A percentile compares a stretch with the other conserved stretches of the same genome.
Evolutionary conservation across 306 rosid genomes (phyloP).

Genomic region (Canavalia gladiata): DNA sequence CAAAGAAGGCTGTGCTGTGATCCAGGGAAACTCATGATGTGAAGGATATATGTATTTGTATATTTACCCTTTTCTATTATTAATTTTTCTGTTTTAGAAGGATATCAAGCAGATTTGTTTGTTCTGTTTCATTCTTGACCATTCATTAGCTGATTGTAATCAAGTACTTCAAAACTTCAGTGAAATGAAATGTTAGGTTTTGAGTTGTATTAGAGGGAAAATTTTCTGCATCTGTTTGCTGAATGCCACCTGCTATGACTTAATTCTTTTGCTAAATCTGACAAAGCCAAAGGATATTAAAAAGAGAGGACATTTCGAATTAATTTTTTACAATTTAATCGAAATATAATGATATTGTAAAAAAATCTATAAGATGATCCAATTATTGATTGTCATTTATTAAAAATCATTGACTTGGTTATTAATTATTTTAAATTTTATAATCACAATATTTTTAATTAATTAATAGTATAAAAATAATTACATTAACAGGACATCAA

Average conservation of each 20-base stretch:
- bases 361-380: no score
- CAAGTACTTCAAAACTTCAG: slow-evolving; percentile 47
- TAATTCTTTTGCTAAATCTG: slow-evolving; percentile 37
- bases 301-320: not conserved
- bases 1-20: slow-evolving; percentile 32
- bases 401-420: no score
- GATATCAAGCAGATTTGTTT: slow-evolving; percentile 46
- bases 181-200: slow-evolving; percentile 45
- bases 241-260: slow-evolving; percentile 26
- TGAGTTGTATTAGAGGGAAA: slow-evolving; percentile 35
- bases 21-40: slow-evolving; percentile 41
- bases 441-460: no score
- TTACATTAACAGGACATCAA: no score
- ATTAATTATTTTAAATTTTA: no score
- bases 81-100: slow-evolving; percentile 38
- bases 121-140: slow-evolving; percentile 60
- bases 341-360: no score
- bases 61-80: slow-evolving; percentile 42
- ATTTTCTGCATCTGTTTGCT: slow-evolving; percentile 31
- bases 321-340: no score
- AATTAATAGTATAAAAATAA: no score
- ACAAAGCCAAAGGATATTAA: not conserved
- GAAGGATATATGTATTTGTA: slow-evolving; percentile 60
- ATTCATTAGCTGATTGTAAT: slow-evolving; percentile 57
- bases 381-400: no score